These are phyloP conservation scores for Actinomucor elegans DNA, from an alignment of 371 early-diverging fungal species.

Conservation along the genomic window DNA sequence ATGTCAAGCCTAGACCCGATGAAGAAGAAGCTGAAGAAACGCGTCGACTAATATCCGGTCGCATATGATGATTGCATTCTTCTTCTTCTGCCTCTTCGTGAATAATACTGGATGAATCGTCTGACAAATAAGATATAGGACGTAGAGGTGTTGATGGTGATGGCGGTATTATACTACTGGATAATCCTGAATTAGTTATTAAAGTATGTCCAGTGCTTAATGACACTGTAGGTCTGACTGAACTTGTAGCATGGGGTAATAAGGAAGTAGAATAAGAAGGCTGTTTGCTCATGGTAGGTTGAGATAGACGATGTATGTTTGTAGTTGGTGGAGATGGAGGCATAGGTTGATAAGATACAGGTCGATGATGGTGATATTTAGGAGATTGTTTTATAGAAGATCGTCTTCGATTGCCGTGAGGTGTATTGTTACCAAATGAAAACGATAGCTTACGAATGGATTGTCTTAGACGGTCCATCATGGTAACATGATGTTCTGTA, in stretches of 20 bases:
- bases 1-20: slow-evolving; percentile 23
- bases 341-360: slow-evolving; percentile 6
- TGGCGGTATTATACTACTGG: slow-evolving; percentile 11
- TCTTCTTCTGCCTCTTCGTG: slow-evolving; percentile 4
- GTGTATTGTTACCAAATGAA: slow-evolving; percentile 8
- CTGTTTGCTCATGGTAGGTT: slow-evolving; percentile 17
- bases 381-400: slow-evolving; percentile 1
- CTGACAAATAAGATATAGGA: slow-evolving; percentile 15
- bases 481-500: slow-evolving; percentile 25
- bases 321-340: not conserved
- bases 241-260: slow-evolving; percentile 20
- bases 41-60: slow-evolving; percentile 11
- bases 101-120: slow-evolving; percentile 4
- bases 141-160: slow-evolving; percentile 5
- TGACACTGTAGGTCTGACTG: slow-evolving; percentile 21
- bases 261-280: slow-evolving; percentile 21
- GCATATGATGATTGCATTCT: not conserved
- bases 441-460: slow-evolving; percentile 23
- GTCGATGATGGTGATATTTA: not conserved
- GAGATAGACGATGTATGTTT: slow-evolving; percentile 7
- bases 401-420: not conserved
- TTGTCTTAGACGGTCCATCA: slow-evolving; percentile 29
- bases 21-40: slow-evolving; percentile 21
- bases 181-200: slow-evolving; percentile 17
- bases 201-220: slow-evolving; percentile 23